Base-by-base conservation (phyloP, 768 basidiomycete genomes). In the Daedaleopsis nitida region DNA sequence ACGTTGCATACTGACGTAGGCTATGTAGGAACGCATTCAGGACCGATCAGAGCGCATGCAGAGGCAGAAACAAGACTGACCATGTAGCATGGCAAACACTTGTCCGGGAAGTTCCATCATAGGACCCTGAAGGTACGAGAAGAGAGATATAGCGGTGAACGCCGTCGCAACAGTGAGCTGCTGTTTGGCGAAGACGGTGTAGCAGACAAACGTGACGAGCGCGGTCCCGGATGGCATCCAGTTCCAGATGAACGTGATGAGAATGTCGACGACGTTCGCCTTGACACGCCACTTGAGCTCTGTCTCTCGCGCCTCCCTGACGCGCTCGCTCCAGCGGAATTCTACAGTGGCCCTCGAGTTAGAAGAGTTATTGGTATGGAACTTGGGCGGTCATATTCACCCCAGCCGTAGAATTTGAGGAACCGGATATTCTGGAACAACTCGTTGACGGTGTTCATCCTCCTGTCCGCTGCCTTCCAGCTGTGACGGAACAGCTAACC, bases 1-100 rank as follows among this genome's bases (percentile, higher is more conserved):
- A 54, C 92, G 85, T 68, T 88, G 83, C 84, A 94, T 87, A 5
- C 91, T 89, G 21, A 95, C 87, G 68, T 87, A 86, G 8, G 89
- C 86, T 85, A 42, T 32, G 27, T 51, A 10, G 39, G 42, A 14
- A 7, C 13, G 1, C 1, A 13, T 38, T 56, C 55, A 44, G 52
- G 58, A 59, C 66, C 47, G 68, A 52, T 27, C n/a, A 59, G 5
- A 16, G 13, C 19, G 19, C 9, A 37, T 10, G 52, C 37, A 24
- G 13, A 21, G 32, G 32, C 38, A 11, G 24, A 17, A 61, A 57
- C 9, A 23, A 17, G 11, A 57, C 74, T 63, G 58, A 86, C 87
- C 87, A 47, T 86, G 77, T 10, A 89, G 71, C 73, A 89, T 75
- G 7, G 86, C 86, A 60, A 86, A 85, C 32, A 90, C 74, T 64